Percentiles rank a stretch among this genome's conserved stretches.
Conservation (phyloP, 2,329 filamentous ascomycete genomes). For the Mollisia scopiformis region DNA sequence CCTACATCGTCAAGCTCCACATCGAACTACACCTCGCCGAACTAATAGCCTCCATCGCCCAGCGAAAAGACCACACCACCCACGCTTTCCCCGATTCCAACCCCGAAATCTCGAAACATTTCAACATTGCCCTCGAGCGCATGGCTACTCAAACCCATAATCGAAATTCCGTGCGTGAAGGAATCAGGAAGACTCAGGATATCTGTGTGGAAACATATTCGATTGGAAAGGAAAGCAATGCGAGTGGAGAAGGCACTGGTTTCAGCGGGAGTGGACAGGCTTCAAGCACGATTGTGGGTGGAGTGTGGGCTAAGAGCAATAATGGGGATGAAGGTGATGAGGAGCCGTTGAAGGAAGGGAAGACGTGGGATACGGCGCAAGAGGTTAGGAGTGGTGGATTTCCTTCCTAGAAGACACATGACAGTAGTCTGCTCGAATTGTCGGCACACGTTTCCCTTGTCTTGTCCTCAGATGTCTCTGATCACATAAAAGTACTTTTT, state of each 20-base stretch:
- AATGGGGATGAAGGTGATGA: not conserved
- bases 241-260: not conserved
- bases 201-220: not conserved
- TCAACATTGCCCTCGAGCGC: not conserved
- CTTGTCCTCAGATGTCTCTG: too few species aligned
- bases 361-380: not conserved
- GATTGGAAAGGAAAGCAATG: not conserved
- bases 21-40: not conserved
- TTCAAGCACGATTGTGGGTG: not conserved
- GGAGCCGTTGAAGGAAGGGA: not conserved
- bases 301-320: not conserved
- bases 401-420: not conserved
- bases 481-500: too few species aligned
- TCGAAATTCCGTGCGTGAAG: not conserved
- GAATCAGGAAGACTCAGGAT: not conserved
- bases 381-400: not conserved
- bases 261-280: not conserved
- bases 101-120: not conserved
- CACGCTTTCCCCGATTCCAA: not conserved
- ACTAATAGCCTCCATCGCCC: not conserved
- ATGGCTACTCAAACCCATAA: not conserved
- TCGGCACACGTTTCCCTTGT: too few species aligned
- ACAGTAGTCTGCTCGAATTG: too few species aligned
- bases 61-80: not conserved
- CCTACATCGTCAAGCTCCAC: conserved; percentile 1